Evolutionary conservation across 2,329 filamentous ascomycete species (phyloP).

Genomic region (Amauroascus verrucosus): DNA sequence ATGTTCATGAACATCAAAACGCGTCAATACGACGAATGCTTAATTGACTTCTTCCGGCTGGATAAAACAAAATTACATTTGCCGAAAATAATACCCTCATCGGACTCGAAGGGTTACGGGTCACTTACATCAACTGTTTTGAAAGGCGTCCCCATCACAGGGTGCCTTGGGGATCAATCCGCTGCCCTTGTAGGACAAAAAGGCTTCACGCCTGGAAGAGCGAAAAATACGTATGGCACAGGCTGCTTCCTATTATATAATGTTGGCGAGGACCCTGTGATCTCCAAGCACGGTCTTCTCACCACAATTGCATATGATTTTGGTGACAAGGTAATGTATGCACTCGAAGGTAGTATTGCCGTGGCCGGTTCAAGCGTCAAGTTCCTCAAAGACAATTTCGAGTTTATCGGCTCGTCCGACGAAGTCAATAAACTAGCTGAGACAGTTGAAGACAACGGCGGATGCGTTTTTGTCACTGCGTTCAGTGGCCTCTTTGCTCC

Average conservation of each 20-base stretch:
- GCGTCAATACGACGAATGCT: conserved; percentile 64
- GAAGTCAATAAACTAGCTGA: conserved; percentile 56
- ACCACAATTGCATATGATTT: conserved; percentile 82
- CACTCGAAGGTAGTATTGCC: conserved; percentile 73
- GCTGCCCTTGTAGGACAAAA: conserved; percentile 80
- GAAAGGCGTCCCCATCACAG: conserved; percentile 48
- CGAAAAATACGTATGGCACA: conserved; percentile 87
- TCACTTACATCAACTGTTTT: conserved; percentile 32
- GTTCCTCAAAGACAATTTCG: conserved; percentile 58
- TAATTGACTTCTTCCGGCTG: conserved; percentile 71
- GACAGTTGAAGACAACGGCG: conserved; percentile 64
- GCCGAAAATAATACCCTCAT: conserved; percentile 72
- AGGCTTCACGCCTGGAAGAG: conserved; percentile 69
- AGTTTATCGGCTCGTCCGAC: conserved; percentile 50
- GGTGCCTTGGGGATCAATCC: conserved; percentile 78
- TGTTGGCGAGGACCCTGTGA: conserved; percentile 71
- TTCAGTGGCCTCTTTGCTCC: conserved; percentile 86
- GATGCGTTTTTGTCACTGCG: conserved; percentile 77
- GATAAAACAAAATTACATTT: conserved; percentile 57
- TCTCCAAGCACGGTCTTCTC: conserved; percentile 71
- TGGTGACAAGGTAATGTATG: conserved; percentile 60
- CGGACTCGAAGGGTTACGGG: conserved; percentile 47
- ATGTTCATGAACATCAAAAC: conserved; percentile 90
- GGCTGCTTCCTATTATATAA: conserved; percentile 87
- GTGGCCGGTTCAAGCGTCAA: conserved; percentile 77